Conservation (phyloP, 768 basidiomycete species). For the Tricholoma hemisulphureum region DNA sequence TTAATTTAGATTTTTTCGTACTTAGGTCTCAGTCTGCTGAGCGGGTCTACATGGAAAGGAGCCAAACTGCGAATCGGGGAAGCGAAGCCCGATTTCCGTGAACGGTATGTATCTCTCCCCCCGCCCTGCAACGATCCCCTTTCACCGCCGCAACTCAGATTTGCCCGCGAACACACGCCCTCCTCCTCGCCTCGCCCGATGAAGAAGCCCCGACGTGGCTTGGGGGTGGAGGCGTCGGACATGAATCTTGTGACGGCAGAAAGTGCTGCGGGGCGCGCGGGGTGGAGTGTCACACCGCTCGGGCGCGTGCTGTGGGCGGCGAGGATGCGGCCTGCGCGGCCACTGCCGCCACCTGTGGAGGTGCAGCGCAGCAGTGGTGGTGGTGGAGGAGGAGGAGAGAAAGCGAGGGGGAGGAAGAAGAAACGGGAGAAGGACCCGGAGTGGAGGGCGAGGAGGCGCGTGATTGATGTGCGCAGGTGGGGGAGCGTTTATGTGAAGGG, state of each 20-base stretch:
- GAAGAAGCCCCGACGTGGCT: conserved; percentile 40
- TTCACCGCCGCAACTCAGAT: conserved; percentile 22
- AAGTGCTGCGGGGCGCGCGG: conserved; percentile 48
- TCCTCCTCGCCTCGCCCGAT: conserved; percentile 29
- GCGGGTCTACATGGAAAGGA: conserved; percentile 88
- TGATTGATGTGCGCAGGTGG: conserved; percentile 73
- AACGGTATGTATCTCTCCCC: conserved; percentile 63
- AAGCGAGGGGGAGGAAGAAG: no score
- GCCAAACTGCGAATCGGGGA: conserved; percentile 79
- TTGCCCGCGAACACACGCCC: conserved; percentile 38
- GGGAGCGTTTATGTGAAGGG: conserved; percentile 72
- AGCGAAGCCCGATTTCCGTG: conserved; percentile 71
- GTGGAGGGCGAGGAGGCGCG: conserved; percentile 55
- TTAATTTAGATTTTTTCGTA: conserved; percentile 7
- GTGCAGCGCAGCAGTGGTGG: conserved; percentile 16
- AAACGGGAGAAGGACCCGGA: conserved; percentile 50
- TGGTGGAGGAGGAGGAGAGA: conserved; percentile 28
- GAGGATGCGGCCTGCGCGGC: conserved; percentile 67
- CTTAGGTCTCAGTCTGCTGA: conserved; percentile 70
- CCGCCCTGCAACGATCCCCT: no score
- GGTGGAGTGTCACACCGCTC: conserved; percentile 70
- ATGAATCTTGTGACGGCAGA: conserved; percentile 65
- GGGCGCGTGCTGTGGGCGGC: conserved; percentile 65
- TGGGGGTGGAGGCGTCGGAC: conserved; percentile 51
- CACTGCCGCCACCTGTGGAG: conserved; percentile 43